These are phyloP conservation scores for Singerocomus rubriflavus DNA, from an alignment of 1,284 basidiomycete genomes.

Conservation along the genomic window DNA sequence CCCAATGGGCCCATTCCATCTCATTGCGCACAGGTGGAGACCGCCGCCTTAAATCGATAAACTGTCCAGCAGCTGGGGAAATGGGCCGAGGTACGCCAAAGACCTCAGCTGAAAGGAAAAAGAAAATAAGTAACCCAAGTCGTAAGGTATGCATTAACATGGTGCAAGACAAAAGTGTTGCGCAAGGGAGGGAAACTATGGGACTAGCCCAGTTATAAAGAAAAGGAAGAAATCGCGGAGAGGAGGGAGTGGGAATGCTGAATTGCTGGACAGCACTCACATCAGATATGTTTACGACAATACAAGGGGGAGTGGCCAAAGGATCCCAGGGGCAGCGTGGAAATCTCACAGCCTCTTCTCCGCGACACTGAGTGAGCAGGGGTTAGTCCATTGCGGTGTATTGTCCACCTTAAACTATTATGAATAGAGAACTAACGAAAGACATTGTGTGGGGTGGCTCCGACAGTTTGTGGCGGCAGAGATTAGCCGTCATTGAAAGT, in stretches of 20 bases:
- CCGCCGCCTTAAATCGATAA: constrained; percentile 20
- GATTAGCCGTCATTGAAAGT: background rate
- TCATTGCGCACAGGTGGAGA: constrained; percentile 14
- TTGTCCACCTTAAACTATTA: background rate
- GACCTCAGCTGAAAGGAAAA: constrained; percentile 11
- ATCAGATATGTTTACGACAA: constrained; percentile 10
- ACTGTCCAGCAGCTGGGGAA: constrained; percentile 17
- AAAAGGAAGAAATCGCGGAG: constrained; percentile 1
- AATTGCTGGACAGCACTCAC: background rate
- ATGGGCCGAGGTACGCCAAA: constrained; percentile 12
- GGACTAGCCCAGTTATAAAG: constrained; percentile 11
- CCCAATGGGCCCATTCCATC: constrained; percentile 26
- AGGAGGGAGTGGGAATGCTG: constrained; percentile 11
- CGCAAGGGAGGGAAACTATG: background rate
- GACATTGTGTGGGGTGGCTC: background rate
- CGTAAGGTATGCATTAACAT: constrained; percentile 12
- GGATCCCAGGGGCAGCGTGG: constrained; percentile 1
- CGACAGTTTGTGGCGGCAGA: background rate
- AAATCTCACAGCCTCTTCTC: background rate
- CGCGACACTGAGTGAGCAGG: background rate
- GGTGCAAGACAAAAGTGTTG: constrained; percentile 7
- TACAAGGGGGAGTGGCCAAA: background rate
- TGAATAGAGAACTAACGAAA: background rate
- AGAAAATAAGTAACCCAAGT: constrained; percentile 14
- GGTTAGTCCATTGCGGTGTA: background rate